Evolutionary conservation across 345 rosid genomes (phyloP).

Genomic region (Lumnitzera littorea): DNA sequence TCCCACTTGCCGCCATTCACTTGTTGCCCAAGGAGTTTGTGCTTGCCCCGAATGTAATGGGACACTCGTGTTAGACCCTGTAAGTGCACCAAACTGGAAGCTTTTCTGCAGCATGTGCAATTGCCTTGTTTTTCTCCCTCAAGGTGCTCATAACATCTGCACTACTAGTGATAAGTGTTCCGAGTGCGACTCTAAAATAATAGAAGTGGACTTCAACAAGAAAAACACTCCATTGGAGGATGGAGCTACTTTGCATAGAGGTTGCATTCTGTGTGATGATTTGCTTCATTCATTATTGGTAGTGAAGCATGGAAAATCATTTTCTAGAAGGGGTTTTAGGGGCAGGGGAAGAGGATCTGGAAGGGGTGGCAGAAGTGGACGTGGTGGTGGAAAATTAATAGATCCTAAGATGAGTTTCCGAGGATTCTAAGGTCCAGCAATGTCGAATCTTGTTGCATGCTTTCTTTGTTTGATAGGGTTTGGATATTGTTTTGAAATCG

Average conservation of each 20-base stretch:
- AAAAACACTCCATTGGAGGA: slow-evolving; percentile 73
- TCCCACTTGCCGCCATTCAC: slow-evolving; percentile 78
- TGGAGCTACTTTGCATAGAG: slow-evolving; percentile 72
- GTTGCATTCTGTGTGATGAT: slow-evolving; percentile 87
- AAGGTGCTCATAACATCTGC: slow-evolving; percentile 81
- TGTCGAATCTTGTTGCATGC: no score
- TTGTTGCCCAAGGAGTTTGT: slow-evolving; percentile 85
- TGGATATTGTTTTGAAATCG: no score
- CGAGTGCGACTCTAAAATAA: slow-evolving; percentile 69
- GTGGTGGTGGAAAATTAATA: slow-evolving; percentile 21
- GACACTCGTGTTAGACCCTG: slow-evolving; percentile 78
- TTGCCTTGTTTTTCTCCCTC: slow-evolving; percentile 84
- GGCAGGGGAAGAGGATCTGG: slow-evolving; percentile 69
- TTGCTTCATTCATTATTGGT: slow-evolving; percentile 81
- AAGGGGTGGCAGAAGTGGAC: slow-evolving; percentile 54
- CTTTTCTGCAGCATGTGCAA: slow-evolving; percentile 92
- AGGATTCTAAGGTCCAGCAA: slow-evolving; percentile 21
- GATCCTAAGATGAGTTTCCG: slow-evolving; percentile 67
- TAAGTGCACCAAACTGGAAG: slow-evolving; percentile 90
- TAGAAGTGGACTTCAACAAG: slow-evolving; percentile 93
- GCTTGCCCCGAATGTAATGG: slow-evolving; percentile 97
- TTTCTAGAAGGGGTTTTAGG: slow-evolving; percentile 42
- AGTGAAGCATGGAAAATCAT: slow-evolving; percentile 83
- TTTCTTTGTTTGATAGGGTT: no score
- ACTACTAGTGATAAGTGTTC: slow-evolving; percentile 58